Conservation (phyloP, 2,329 filamentous ascomycete genomes). For the Clarireedia paspali region DNA sequence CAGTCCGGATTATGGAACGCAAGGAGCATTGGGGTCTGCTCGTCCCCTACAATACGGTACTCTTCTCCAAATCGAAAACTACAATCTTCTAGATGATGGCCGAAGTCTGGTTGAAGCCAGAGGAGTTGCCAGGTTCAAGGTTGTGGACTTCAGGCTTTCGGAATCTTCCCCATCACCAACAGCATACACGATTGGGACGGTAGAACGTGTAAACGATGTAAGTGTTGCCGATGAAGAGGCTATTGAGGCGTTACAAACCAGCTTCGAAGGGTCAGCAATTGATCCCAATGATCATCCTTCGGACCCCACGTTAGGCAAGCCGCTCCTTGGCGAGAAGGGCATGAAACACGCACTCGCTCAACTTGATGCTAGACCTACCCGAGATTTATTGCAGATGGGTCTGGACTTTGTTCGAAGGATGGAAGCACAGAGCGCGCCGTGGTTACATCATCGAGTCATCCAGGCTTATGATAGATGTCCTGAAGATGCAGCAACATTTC, state of each 20-base stretch:
- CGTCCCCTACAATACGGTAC: slow-evolving; percentile 72
- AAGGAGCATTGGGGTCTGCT: slow-evolving; percentile 43
- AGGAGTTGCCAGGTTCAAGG: slow-evolving; percentile 69
- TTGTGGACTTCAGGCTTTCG: slow-evolving; percentile 53
- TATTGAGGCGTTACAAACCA: slow-evolving; percentile 60
- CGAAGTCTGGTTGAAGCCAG: slow-evolving; percentile 73
- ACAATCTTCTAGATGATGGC: slow-evolving; percentile 69
- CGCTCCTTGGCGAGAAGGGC: too few species aligned
- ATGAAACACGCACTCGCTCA: slow-evolving; percentile 16
- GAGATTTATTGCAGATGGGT: slow-evolving; percentile 57
- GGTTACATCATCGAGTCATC: slow-evolving; percentile 51
- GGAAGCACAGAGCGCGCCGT: slow-evolving; percentile 59
- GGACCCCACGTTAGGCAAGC: background rate
- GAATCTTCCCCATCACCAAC: slow-evolving; percentile 35
- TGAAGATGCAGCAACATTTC: slow-evolving; percentile 64
- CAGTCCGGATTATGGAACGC: slow-evolving; percentile 44
- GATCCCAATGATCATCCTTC: slow-evolving; percentile 1
- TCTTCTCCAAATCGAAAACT: slow-evolving; percentile 65
- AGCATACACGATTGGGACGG: slow-evolving; percentile 69
- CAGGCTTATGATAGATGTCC: slow-evolving; percentile 70
- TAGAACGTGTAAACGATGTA: slow-evolving; percentile 76
- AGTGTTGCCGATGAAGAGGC: slow-evolving; percentile 72
- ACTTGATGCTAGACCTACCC: slow-evolving; percentile 49
- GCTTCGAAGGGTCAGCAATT: slow-evolving; percentile 12
- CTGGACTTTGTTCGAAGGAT: slow-evolving; percentile 63